phyloP scores from a whole-genome alignment of 805 yeast species.

The Nakazawaea molendinolei region DNA sequence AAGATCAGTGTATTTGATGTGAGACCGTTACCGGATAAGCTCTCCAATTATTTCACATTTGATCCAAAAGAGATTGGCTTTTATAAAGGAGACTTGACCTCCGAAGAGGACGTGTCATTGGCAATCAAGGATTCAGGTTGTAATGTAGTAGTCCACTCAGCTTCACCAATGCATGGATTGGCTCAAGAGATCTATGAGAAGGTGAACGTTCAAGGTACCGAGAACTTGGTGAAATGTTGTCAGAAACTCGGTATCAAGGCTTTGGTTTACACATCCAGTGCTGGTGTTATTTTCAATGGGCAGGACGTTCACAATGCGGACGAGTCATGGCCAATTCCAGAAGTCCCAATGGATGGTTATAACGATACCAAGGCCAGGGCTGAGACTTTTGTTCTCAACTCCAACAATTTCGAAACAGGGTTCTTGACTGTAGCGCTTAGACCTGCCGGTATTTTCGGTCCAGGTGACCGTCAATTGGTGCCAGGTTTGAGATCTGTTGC shows the following conservation, averaged over 20 bases:
- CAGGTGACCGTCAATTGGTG: slow-evolving; percentile 94
- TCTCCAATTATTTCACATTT: slow-evolving; percentile 72
- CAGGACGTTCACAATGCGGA: slow-evolving; percentile 86
- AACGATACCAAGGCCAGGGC: slow-evolving; percentile 93
- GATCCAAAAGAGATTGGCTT: slow-evolving; percentile 49
- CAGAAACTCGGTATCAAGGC: slow-evolving; percentile 46
- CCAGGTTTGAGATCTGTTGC: slow-evolving; percentile 88
- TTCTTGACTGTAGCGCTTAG: slow-evolving; percentile 81
- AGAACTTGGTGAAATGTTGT: slow-evolving; percentile 61
- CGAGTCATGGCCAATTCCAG: slow-evolving; percentile 91
- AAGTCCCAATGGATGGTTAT: slow-evolving; percentile 91
- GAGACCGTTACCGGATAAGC: slow-evolving; percentile 72
- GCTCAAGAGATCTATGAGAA: slow-evolving; percentile 76
- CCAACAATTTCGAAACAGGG: slow-evolving; percentile 50
- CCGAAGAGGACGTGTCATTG: slow-evolving; percentile 53
- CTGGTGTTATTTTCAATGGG: slow-evolving; percentile 97
- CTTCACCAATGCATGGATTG: slow-evolving; percentile 92
- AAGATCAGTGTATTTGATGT: slow-evolving; percentile 84
- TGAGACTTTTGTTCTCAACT: slow-evolving; percentile 70
- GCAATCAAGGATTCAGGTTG: slow-evolving; percentile 60
- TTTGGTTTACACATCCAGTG: slow-evolving; percentile 90
- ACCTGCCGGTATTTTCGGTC: slow-evolving; percentile 98
- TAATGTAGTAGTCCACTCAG: slow-evolving; percentile 84
- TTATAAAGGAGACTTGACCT: slow-evolving; percentile 81
- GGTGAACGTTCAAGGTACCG: slow-evolving; percentile 89